phyloP scores from a whole-genome alignment of 2,329 filamentous ascomycete species.

The Rhexocercosporidium sp. region DNA sequence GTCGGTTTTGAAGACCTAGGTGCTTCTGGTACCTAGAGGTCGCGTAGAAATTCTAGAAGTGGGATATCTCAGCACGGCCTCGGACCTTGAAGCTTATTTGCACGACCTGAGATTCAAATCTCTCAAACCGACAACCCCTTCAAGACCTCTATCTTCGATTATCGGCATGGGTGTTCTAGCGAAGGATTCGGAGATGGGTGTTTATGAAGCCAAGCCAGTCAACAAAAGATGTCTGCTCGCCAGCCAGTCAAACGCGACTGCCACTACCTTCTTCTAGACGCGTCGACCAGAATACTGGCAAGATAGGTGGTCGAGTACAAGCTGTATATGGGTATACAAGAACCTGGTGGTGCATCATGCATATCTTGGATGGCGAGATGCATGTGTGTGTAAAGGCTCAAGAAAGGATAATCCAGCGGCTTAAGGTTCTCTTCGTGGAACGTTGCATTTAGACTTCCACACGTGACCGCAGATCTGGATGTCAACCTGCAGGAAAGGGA shows the following conservation, averaged over 20 bases:
- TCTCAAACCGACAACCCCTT: background rate
- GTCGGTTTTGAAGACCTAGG: too few species aligned
- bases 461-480: constrained; percentile 18
- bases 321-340: background rate
- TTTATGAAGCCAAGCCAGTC: background rate
- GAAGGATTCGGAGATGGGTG: background rate
- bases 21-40: too few species aligned
- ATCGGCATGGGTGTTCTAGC: background rate
- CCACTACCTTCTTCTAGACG: background rate
- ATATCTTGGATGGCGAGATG: too few species aligned
- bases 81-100: constrained; percentile 2
- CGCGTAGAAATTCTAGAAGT: background rate
- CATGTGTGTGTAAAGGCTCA: background rate
- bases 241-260: too few species aligned
- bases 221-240: background rate
- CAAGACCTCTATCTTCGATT: background rate
- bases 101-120: background rate
- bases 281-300: background rate
- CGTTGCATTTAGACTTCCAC: constrained; percentile 12
- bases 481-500: constrained; percentile 9
- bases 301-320: too few species aligned
- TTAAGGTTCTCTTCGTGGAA: constrained; percentile 11
- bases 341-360: background rate
- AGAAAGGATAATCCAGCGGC: background rate
- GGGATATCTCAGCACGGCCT: background rate